phyloP scores from a whole-genome alignment of 345 rosid species.

The Cardamine occulta region DNA sequence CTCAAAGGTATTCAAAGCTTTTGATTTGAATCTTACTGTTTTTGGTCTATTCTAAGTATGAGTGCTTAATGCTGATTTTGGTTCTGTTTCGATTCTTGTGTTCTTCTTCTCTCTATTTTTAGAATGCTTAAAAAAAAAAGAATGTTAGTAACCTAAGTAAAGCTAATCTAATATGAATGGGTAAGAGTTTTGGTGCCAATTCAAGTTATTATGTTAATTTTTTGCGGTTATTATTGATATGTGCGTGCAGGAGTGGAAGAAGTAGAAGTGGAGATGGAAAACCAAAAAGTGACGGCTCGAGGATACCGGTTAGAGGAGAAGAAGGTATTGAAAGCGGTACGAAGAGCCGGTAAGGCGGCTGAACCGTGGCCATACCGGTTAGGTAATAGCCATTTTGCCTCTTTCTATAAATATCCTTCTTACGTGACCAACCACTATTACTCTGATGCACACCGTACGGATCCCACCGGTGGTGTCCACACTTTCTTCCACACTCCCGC shows the following conservation, averaged over 20 bases:
- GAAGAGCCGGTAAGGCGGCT: constrained; percentile 75
- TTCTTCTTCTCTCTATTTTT: neutral
- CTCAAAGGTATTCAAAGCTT: constrained; percentile 65
- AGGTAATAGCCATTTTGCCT: constrained; percentile 65
- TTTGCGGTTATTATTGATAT: neutral
- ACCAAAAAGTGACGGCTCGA: constrained; percentile 65
- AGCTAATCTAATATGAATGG: neutral
- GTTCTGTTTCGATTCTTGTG: neutral
- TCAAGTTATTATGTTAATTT: no score
- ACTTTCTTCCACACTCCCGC: constrained; percentile 83
- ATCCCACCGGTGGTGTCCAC: constrained; percentile 53
- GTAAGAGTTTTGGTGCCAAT: no score
- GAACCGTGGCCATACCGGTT: constrained; percentile 94
- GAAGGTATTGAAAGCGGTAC: constrained; percentile 72
- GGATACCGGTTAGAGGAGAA: constrained; percentile 72
- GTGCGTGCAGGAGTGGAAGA: constrained; percentile 67
- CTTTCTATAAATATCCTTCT: constrained; percentile 84
- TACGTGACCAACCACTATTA: constrained; percentile 72
- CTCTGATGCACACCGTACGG: constrained; percentile 57
- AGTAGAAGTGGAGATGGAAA: constrained; percentile 87
- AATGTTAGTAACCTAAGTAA: constrained; percentile 8
- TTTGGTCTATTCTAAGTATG: neutral
- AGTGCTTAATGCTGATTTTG: neutral
- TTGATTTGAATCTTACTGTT: neutral
- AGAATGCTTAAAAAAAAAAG: no score